Evolutionary conservation across 176 grass and related monocot genomes (phyloP).

Genomic region (Rhynchospora pubera): DNA sequence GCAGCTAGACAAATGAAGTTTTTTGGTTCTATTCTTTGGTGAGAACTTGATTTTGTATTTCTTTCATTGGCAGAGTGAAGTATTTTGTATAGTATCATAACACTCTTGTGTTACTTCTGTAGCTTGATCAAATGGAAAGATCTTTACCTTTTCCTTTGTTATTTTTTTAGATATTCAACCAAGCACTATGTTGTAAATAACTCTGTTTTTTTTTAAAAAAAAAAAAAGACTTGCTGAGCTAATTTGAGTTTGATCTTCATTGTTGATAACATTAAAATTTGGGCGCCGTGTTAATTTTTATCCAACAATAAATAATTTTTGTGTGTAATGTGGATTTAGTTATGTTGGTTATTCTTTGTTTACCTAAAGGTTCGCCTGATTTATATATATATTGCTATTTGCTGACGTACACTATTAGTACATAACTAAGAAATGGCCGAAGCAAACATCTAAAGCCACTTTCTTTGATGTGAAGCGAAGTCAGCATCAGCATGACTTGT

Average conservation of each 20-base stretch:
- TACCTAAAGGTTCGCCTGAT: background rate
- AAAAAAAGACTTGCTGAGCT: background rate
- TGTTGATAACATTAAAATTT: background rate
- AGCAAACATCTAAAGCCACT: background rate
- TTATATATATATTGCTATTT: background rate
- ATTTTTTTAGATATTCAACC: background rate
- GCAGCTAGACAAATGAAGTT: background rate
- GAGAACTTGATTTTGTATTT: conserved; percentile 12
- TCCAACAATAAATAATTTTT: background rate
- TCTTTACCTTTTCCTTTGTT: background rate
- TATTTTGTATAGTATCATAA: conserved; percentile 2
- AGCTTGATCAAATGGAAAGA: conserved; percentile 1
- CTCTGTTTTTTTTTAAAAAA: background rate
- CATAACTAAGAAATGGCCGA: background rate
- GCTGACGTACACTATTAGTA: background rate
- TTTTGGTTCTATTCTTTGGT: background rate
- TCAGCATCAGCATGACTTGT: background rate
- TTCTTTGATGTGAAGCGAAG: background rate
- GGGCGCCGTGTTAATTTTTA: background rate
- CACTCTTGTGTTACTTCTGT: conserved; percentile 1
- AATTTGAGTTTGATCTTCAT: background rate
- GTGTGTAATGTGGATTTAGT: background rate
- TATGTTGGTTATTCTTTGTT: background rate
- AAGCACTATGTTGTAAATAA: background rate
- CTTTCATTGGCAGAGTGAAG: background rate